Conservation (phyloP, 2,329 filamentous ascomycete genomes). For the Colletotrichum sp. region DNA sequence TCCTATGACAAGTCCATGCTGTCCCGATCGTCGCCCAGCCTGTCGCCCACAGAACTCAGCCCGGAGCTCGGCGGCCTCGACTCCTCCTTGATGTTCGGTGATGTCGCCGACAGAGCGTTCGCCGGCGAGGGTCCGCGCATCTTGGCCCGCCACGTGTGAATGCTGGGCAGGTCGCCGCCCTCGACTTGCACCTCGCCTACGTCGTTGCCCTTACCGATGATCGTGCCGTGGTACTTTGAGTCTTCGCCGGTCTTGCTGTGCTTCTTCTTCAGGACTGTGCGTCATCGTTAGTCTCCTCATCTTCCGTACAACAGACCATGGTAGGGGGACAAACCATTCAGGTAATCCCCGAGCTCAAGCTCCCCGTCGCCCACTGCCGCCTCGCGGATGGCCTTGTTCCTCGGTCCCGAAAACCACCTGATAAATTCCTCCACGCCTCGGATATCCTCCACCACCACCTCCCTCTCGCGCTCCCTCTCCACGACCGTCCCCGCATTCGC, state of each 20-base stretch:
- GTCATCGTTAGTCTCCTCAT: background rate
- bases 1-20: conserved; percentile 51
- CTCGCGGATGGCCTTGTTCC: conserved; percentile 80
- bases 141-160: conserved; percentile 67
- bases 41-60: conserved; percentile 61
- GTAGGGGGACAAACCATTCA: conserved; percentile 57
- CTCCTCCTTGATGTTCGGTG: conserved; percentile 26
- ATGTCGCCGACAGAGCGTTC: conserved; percentile 16
- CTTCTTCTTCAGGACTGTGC: conserved; percentile 82
- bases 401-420: conserved; percentile 76
- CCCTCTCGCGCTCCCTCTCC: conserved; percentile 1
- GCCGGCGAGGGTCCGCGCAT: conserved; percentile 32
- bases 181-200: conserved; percentile 74
- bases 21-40: conserved; percentile 43
- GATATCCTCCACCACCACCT: conserved; percentile 54
- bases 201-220: conserved; percentile 77
- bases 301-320: no score
- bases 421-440: conserved; percentile 80
- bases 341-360: conserved; percentile 70
- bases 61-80: conserved; percentile 58
- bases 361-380: conserved; percentile 76
- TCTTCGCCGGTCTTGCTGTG: conserved; percentile 90
- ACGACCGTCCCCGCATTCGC: background rate
- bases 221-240: conserved; percentile 82
- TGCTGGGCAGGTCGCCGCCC: conserved; percentile 71